These are phyloP conservation scores for Apostasia ramifera DNA, from an alignment of 106 monocot genomes.

Conservation along the genomic window DNA sequence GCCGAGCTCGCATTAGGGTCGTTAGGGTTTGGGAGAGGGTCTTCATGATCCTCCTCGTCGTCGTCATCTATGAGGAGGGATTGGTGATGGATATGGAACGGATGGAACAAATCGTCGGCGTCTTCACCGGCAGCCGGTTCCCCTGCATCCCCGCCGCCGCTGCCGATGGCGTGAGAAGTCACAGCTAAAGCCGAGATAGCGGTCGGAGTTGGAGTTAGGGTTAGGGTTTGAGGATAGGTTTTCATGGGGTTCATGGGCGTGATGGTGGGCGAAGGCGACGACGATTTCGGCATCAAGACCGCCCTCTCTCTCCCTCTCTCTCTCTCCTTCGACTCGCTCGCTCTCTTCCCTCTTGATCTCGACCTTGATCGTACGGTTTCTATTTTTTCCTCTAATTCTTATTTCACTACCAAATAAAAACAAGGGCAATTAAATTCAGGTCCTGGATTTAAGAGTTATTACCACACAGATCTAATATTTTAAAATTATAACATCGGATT, in stretches of 20 bases:
- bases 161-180: neutral
- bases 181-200: conserved; percentile 7
- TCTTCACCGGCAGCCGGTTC: conserved; percentile 8
- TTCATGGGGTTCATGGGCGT: conserved; percentile 46
- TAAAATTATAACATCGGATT: no score
- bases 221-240: conserved; percentile 14
- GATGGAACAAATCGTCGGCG: conserved; percentile 25
- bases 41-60: conserved; percentile 9
- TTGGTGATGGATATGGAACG: conserved; percentile 23
- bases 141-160: neutral
- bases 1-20: neutral
- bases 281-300: conserved; percentile 53
- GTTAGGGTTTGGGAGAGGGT: neutral
- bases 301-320: neutral
- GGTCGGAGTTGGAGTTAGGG: conserved; percentile 1
- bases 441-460: no score
- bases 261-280: conserved; percentile 47
- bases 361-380: no score
- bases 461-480: no score
- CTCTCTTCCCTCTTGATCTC: no score
- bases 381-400: no score
- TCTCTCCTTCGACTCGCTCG: no score
- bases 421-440: no score
- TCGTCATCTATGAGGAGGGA: conserved; percentile 43
- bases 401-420: no score